Evolutionary conservation across 2,329 filamentous ascomycete genomes (phyloP), one percentile per base, ranked within the genome.

Genomic region (Botrytis hyacinthi): DNA sequence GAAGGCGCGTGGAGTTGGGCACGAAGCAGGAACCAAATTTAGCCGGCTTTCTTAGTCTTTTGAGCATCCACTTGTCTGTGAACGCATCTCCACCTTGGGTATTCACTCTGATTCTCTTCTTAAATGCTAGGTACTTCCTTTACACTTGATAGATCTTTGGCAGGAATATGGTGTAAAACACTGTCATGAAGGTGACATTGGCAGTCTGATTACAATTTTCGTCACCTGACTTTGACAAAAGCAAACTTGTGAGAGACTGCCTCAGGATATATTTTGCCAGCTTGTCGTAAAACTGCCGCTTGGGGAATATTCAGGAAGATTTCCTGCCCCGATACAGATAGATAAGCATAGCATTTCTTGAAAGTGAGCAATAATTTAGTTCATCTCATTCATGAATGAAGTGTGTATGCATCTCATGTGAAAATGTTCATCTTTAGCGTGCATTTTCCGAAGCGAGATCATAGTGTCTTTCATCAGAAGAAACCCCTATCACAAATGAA

Each of bases 141-240:
- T 32, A 20, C 20, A 42, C 18, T 57, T 26, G 48, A 57, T 29
- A 8, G 6, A 9, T 57, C 26, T 69, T 22, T 42, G 51, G 9
- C 37, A 42, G 12, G 7, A 42, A 1, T 29, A 4, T 7, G 48
- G 16, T 29, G 18, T 54, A 40, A 68, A 68, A 40, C 26, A 51
- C 26, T 68, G 44, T 40, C 22, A 51, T 54, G 14, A 54, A 68
- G 22, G 29, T 54, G 65, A 40, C 14, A 22, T 32, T 57, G 18
- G 14, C 18, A n/a, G 12, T 51, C 12, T 57, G 35, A 37, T 32
- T 42, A 5, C 18, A 57, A 37, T 12, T 10, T 68, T 26, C 4
- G 48, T 69, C 66, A 69, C n/a, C 35, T 68, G 66, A 68, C 35
- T 8, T 66, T 42, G 3, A n/a, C 14, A 16, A 48, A 67, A 42